Evolutionary conservation across 441 rosid genomes (phyloP), one percentile per base, ranked within the genome.

Genomic region (Syzygium malaccense): DNA sequence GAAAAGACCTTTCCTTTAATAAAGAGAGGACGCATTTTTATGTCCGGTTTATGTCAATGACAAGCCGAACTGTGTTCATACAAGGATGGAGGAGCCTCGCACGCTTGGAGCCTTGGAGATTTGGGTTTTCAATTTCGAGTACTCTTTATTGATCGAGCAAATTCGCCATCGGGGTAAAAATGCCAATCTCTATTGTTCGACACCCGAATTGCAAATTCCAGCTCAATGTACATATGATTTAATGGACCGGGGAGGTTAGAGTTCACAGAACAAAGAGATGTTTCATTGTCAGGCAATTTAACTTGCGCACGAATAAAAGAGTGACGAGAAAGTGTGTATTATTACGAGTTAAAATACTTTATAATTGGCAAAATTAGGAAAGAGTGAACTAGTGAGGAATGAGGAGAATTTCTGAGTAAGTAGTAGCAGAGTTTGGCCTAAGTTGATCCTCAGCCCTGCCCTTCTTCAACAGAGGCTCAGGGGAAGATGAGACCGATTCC

Each of bases 391-490:
- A 93, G 90, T 71, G 92, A 90, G 93, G 93, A 90, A 89, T 87
- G 91, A 80, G 88, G 54, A 89, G 92, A 89, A 90, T 86, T 87
- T 94, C 93, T 11, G 28, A 32, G 55, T 85, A 26, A n/a, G 89
- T 49, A 58, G 89, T 60, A 87, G 87, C 89, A 48, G 89, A 86
- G 88, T 87, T 91, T 83, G 86, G 87, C 87, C 89, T 87, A 48
- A 90, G 91, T 92, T 88, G 90, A 19, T 86, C 90, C n/a, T 88
- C 85, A 88, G 90, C 86, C 49, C 91, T 93, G 89, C 87, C 92
- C 90, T 92, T 96, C 95, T 95, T 96, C 58, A 91, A 87, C 86
- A 88, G 89, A 30, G 92, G 92, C 91, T 92, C 94, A 8, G 95
- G 93, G 9, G 95, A 93, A 26, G 95, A 94, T 48, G 97, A 88